phyloP scores from a whole-genome alignment of 176 grass and related monocot species.

The Canna indica region DNA sequence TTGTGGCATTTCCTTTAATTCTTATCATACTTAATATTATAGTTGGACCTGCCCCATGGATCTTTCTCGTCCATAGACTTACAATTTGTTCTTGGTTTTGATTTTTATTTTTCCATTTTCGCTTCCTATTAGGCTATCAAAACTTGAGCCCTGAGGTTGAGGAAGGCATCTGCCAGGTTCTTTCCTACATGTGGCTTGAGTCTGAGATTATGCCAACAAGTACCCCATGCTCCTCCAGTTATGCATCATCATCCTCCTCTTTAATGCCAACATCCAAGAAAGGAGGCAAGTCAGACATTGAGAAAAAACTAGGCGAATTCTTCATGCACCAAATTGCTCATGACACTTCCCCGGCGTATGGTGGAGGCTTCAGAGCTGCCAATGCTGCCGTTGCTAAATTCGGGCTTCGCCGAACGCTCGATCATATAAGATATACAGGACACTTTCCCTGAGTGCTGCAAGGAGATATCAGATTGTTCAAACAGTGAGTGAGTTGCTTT shows the following conservation, averaged over 20 bases:
- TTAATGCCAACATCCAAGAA: slow-evolving; percentile 59
- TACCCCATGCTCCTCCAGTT: slow-evolving; percentile 38
- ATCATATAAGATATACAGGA: slow-evolving; percentile 60
- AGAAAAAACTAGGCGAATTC: slow-evolving; percentile 94
- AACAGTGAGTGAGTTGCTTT: background rate
- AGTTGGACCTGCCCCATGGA: too few species aligned
- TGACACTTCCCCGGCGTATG: slow-evolving; percentile 77
- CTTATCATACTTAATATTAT: too few species aligned
- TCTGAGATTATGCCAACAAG: slow-evolving; percentile 69
- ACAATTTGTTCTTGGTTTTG: too few species aligned
- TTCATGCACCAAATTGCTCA: slow-evolving; percentile 96
- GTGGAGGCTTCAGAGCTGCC: slow-evolving; percentile 86
- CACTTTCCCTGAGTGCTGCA: slow-evolving; percentile 26
- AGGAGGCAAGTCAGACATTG: slow-evolving; percentile 66
- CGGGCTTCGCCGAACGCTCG: slow-evolving; percentile 60
- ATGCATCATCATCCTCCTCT: slow-evolving; percentile 30
- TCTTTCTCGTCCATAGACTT: too few species aligned
- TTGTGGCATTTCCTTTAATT: too few species aligned
- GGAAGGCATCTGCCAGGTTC: slow-evolving; percentile 95
- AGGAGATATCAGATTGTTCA: background rate
- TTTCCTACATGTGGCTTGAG: slow-evolving; percentile 90
- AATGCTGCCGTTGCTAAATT: slow-evolving; percentile 72
- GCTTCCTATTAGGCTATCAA: slow-evolving; percentile 36
- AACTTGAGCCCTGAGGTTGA: slow-evolving; percentile 73
- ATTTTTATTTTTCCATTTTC: too few species aligned